phyloP scores from a whole-genome alignment of 2,329 filamentous ascomycete species.

The Kalmusia sp. region DNA sequence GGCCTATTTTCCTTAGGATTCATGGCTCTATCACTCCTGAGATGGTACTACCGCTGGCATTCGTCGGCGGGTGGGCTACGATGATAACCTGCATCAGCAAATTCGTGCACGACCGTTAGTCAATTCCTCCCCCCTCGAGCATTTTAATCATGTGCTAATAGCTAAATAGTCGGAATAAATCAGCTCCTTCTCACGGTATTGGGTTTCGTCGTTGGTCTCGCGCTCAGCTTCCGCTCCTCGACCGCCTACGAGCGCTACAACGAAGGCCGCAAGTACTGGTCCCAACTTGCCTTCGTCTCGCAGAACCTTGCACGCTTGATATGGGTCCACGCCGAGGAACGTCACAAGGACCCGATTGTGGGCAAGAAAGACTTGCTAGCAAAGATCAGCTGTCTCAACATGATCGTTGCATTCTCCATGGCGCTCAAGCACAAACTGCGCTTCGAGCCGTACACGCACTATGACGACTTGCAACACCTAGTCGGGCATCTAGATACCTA shows the following conservation, averaged over 20 bases:
- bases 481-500: slow-evolving; percentile 78
- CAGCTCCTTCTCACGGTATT: slow-evolving; percentile 75
- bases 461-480: slow-evolving; percentile 74
- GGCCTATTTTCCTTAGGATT: slow-evolving; percentile 75
- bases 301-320: slow-evolving; percentile 74
- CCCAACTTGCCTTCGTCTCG: slow-evolving; percentile 59
- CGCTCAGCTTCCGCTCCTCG: slow-evolving; percentile 75
- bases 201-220: slow-evolving; percentile 80
- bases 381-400: slow-evolving; percentile 72
- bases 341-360: slow-evolving; percentile 54
- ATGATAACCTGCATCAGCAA: slow-evolving; percentile 62
- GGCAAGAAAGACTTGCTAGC: slow-evolving; percentile 71
- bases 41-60: slow-evolving; percentile 72
- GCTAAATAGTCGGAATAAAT: slow-evolving; percentile 61
- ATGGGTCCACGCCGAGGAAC: slow-evolving; percentile 78
- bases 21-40: slow-evolving; percentile 77
- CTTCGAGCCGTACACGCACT: slow-evolving; percentile 79
- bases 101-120: slow-evolving; percentile 47
- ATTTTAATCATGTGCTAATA: background rate
- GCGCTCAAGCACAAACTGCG: slow-evolving; percentile 83
- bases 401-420: slow-evolving; percentile 78
- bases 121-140: too few relatives aligned
- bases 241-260: slow-evolving; percentile 75
- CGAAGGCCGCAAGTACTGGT: slow-evolving; percentile 71
- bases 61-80: slow-evolving; percentile 71